Evolutionary conservation across 2,329 filamentous ascomycete species (phyloP).

Genomic region (Emydomyces testavorans): DNA sequence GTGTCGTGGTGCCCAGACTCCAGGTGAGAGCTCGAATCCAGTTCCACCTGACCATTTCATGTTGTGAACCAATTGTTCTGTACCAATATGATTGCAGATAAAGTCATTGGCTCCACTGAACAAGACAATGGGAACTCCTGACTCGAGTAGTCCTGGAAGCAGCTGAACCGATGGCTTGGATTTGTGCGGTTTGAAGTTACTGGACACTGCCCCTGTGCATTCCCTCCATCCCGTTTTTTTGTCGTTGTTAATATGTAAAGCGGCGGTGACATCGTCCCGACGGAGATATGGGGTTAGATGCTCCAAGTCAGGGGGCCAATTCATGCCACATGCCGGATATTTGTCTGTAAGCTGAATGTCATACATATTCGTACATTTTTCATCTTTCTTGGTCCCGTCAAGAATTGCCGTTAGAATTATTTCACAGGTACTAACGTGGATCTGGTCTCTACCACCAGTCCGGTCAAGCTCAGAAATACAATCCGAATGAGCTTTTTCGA

Average conservation of each 20-base stretch:
- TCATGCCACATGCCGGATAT: conserved; percentile 84
- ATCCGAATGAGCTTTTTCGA: conserved; percentile 57
- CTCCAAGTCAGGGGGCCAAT: conserved; percentile 83
- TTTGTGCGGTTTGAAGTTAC: conserved; percentile 56
- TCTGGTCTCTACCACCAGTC: conserved; percentile 46
- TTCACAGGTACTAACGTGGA: conserved; percentile 66
- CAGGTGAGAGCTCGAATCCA: conserved; percentile 78
- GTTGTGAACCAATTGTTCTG: conserved; percentile 78
- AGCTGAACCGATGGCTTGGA: conserved; percentile 63
- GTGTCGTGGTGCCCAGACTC: conserved; percentile 79
- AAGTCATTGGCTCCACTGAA: conserved; percentile 91
- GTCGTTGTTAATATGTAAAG: conserved; percentile 69
- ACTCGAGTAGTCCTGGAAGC: conserved; percentile 63
- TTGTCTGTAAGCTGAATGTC: conserved; percentile 75
- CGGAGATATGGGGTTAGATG: conserved; percentile 74
- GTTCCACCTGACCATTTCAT: conserved; percentile 85
- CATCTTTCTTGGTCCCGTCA: conserved; percentile 46
- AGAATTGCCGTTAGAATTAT: conserved; percentile 63
- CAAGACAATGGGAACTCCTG: conserved; percentile 62
- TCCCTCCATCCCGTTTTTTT: conserved; percentile 86
- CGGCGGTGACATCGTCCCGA: conserved; percentile 61
- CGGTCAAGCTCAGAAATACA: conserved; percentile 55
- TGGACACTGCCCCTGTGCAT: conserved; percentile 68
- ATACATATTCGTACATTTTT: conserved; percentile 87
- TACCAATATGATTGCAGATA: conserved; percentile 95